These are phyloP conservation scores for Epicoccum sorghinum DNA, from an alignment of 2,329 filamentous ascomycete species.

Conservation along the genomic window DNA sequence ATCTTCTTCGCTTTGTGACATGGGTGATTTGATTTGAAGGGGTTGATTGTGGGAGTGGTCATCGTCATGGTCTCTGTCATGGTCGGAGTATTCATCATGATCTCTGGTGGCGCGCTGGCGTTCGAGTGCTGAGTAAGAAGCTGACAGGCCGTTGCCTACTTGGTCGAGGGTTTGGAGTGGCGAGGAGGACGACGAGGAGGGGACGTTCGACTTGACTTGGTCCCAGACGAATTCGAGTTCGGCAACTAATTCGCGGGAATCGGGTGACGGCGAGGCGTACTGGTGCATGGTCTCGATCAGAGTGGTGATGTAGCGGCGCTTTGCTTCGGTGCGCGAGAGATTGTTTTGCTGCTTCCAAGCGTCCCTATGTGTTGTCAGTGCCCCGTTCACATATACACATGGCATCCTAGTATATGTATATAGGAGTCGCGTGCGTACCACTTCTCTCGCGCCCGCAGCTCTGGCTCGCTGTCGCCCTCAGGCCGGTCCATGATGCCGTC, in stretches of 20 bases:
- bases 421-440: conserved; percentile 58
- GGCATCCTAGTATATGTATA: conserved; percentile 1
- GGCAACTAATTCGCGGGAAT: conserved; percentile 83
- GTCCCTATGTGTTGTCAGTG: conserved; percentile 63
- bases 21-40: conserved; percentile 74
- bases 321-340: conserved; percentile 86
- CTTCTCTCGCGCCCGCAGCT: conserved; percentile 66
- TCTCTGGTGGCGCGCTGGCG: conserved; percentile 16
- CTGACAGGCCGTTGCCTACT: conserved; percentile 38
- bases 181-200: conserved; percentile 62
- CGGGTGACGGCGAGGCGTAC: conserved; percentile 84
- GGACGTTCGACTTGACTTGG: conserved; percentile 85
- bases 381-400: neutral
- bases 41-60: conserved; percentile 24
- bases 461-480: conserved; percentile 55
- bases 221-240: conserved; percentile 99
- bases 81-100: conserved; percentile 9
- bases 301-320: conserved; percentile 90
- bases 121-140: conserved; percentile 28
- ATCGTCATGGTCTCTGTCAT: conserved; percentile 19
- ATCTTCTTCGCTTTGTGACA: conserved; percentile 74
- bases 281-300: conserved; percentile 96
- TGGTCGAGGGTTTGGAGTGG: conserved; percentile 47
- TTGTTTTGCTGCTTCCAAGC: conserved; percentile 91
- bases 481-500: conserved; percentile 92